A percentile compares a stretch with the other conserved stretches of the same genome.
Evolutionary conservation across 225 moss, liverwort and hornwort species (phyloP).

Genomic region (Thuidium tamariscinum): DNA sequence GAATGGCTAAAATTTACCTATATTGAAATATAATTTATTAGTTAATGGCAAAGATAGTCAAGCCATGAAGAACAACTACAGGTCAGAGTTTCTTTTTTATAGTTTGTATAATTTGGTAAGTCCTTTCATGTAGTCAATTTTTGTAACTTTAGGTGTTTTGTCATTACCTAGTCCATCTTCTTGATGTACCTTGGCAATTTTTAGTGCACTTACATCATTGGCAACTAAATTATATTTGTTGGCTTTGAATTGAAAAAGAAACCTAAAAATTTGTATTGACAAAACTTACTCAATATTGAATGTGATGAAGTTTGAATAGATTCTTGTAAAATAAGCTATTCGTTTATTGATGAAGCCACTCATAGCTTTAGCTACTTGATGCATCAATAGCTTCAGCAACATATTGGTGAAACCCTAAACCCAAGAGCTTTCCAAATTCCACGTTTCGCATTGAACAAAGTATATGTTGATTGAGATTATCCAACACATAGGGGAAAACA

Average conservation of each 20-base stretch:
- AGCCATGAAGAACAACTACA: not conserved
- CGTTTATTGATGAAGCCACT: not conserved
- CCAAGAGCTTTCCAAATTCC: not conserved
- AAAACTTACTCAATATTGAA: not conserved
- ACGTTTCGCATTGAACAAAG: not conserved
- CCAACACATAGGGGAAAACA: accelerated
- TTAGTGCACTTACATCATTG: not conserved
- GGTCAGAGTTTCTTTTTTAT: not conserved
- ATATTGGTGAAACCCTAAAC: not conserved
- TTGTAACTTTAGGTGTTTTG: not conserved
- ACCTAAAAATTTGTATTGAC: no score
- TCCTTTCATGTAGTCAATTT: not conserved
- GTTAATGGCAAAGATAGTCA: not conserved
- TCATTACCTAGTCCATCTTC: not conserved
- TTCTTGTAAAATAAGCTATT: not conserved
- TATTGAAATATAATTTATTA: not conserved
- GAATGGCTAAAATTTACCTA: not conserved
- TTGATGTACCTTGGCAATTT: not conserved
- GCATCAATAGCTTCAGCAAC: no score
- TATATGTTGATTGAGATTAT: not conserved
- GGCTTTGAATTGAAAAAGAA: not conserved
- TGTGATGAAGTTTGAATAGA: not conserved
- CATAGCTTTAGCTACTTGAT: not conserved
- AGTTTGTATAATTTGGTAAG: no score
- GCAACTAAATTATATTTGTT: not conserved